phyloP scores from a whole-genome alignment of 768 basidiomycete genomes.

The Lentinula boryana region DNA sequence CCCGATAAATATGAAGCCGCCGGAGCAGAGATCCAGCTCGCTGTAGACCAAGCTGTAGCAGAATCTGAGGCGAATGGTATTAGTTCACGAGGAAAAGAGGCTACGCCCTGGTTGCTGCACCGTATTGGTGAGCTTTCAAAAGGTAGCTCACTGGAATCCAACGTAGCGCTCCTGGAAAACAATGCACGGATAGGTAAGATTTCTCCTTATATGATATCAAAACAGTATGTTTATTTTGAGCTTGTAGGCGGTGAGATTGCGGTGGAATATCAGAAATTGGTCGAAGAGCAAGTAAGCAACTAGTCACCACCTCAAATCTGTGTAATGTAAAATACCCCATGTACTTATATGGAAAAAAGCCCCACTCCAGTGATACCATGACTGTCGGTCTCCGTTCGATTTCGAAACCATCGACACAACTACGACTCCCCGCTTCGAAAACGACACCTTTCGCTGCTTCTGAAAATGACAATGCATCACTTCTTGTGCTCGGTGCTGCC shows the following conservation, averaged over 20 bases:
- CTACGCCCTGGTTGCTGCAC: slow-evolving; percentile 88
- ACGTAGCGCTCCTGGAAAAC: slow-evolving; percentile 86
- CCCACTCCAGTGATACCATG: not conserved
- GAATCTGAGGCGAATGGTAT: slow-evolving; percentile 83
- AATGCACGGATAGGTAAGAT: slow-evolving; percentile 76
- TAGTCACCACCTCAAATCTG: slow-evolving; percentile 2
- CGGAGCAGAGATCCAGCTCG: slow-evolving; percentile 67
- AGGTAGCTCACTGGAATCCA: slow-evolving; percentile 67
- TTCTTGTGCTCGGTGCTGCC: slow-evolving; percentile 79
- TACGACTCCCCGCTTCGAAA: not conserved
- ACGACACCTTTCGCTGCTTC: not conserved
- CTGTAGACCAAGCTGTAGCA: slow-evolving; percentile 76
- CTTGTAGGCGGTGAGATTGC: slow-evolving; percentile 71
- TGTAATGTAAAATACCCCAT: slow-evolving; percentile 1
- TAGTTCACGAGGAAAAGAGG: slow-evolving; percentile 79
- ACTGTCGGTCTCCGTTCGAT: not conserved
- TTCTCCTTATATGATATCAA: not conserved
- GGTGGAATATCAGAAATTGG: slow-evolving; percentile 59
- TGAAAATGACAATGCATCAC: slow-evolving; percentile 25
- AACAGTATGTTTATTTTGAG: not conserved
- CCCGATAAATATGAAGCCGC: slow-evolving; percentile 64
- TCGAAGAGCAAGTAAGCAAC: slow-evolving; percentile 26
- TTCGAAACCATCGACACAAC: not conserved
- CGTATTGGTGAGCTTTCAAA: slow-evolving; percentile 77
- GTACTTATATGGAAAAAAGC: not conserved